Base-by-base conservation (phyloP, 148 eudicot genomes). In the Rhododendron williamsianum region DNA sequence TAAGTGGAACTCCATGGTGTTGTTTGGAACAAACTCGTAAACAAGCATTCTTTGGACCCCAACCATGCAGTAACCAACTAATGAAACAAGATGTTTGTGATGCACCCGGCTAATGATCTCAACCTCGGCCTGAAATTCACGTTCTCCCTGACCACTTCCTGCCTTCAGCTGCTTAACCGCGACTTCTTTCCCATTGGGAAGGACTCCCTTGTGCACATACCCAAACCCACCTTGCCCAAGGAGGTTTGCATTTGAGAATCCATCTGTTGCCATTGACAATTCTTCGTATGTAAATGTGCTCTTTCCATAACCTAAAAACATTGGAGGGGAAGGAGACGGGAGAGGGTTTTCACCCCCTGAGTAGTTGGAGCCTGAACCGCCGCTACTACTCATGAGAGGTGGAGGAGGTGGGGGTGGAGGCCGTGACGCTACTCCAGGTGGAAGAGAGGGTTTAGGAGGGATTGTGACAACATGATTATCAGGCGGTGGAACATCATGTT, bases 211-310 rank as follows among this genome's bases (percentile, higher is more conserved):
- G 69, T 96, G 98, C 49, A 96, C 99, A 89, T 92, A 95, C 33
- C 99, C 99, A 89, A 96, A 96, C 76, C 99, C 99, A 89, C 99
- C 99, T 90, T 96, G 98, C 35, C 99, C 99, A 60, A 96, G 92
- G 49, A 96, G 91, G 85, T 96, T 95, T 33, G 94, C 93, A 72
- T 95, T 91, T 2, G 99, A 92, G 82, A 96, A 96, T 38, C 93
- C 93, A 90, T 95, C 90, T 0, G 99, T 94, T 27, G 99, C 99
- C 96, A 94, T 92, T 27, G 96, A 90, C 89, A 96, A 89, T 82
- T 96, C 99, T 30, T 96, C 98, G 84, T 95, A 96, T 3, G 96
- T 90, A 76, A 97, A 97, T 13, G 93, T 91, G 87, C 94, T 97
- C 88, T 95, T 93, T 12, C 94, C 87, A 72, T 93, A 93, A 60